Evolutionary conservation across 768 basidiomycete species (phyloP), one percentile per base, ranked within the genome.

Genomic region (Auricularia auricula-judae): DNA sequence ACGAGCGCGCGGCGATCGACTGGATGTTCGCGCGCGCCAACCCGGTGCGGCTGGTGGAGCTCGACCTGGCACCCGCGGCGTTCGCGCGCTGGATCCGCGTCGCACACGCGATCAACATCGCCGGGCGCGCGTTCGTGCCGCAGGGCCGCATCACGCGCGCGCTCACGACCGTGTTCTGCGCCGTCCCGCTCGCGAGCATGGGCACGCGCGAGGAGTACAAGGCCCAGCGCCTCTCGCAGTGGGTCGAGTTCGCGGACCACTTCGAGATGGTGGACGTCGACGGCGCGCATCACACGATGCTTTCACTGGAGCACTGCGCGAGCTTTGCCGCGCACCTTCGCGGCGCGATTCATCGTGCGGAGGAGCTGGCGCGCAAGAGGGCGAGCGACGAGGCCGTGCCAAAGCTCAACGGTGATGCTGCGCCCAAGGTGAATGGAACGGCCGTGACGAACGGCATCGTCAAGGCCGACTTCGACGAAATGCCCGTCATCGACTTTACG

Each of bases 281-380:
- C 8, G 75, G 75, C 14, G 73, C 73, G 63, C 75, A 75, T 63
- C 74, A 75, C 66, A 76, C 72, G 2, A 74, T 76, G 74, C 65
- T 75, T 53, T 56, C 65, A 34, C 68, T 70, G 63, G 69, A 69
- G 36, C 66, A 73, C 51, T 68, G 65, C 36, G 61, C 56, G 12
- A 70, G 70, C 7, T 72, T 73, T 63, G 69, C 70, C 2, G 62
- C 59, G 10, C 63, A 68, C 12, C 51, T 72, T 29, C 64, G 65
- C 16, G 47, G 10, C 2, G 71, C 71, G 3, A 64, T 73, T 44
- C 43, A 44, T 44, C 10, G 43, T 10, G 43, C 43, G 11, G 43
- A 44, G 18, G 43, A 44, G 43, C 43, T 44, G 10, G 43, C 43
- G 43, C 43, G 43, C 18, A 44, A 44, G 43, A 10, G 10, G 43